Conservation (phyloP, 148 eudicot species). For the Persicaria tinctoria region DNA sequence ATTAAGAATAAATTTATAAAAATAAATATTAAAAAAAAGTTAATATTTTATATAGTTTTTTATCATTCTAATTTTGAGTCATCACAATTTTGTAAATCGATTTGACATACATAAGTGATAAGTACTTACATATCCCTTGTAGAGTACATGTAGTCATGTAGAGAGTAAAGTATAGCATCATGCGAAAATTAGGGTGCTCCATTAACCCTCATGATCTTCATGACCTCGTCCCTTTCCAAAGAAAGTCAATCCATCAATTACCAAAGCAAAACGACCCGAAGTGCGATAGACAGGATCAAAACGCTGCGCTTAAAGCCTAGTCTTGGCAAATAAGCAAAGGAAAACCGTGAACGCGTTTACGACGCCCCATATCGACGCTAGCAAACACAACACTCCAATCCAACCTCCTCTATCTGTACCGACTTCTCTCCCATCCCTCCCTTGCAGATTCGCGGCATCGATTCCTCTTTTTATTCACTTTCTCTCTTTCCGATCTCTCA, state of each 20-base stretch:
- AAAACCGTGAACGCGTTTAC: not conserved
- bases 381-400: not conserved
- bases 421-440: not conserved
- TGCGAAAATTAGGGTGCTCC: too few species aligned
- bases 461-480: not conserved
- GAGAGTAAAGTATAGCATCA: too few species aligned
- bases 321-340: not conserved
- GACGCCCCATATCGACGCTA: constrained; percentile 6
- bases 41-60: too few species aligned
- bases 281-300: not conserved
- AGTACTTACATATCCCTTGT: too few species aligned
- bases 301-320: not conserved
- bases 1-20: too few species aligned
- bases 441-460: not conserved
- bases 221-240: not conserved
- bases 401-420: not conserved
- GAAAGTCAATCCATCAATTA: not conserved
- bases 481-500: not conserved
- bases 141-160: too few species aligned
- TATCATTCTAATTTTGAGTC: too few species aligned
- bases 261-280: not conserved
- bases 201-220: not conserved
- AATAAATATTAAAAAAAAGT: too few species aligned
- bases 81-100: too few species aligned
- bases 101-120: too few species aligned